Conservation (phyloP, 2,329 filamentous ascomycete genomes). For the Colletotrichum gloeosporioides region DNA sequence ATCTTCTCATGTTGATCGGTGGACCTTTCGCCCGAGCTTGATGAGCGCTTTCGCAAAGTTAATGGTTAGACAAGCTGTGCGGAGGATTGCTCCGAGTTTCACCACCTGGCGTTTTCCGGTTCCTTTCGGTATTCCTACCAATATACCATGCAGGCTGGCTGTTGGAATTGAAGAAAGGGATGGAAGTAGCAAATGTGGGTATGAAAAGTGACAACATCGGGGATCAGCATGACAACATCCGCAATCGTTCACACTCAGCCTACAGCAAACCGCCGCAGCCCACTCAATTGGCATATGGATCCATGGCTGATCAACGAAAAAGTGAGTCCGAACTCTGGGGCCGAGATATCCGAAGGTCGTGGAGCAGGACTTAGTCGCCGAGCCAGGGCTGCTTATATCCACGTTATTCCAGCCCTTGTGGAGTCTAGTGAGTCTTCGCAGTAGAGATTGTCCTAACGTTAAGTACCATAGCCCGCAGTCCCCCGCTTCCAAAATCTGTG, state of each 20-base stretch:
- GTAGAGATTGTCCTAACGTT: background rate
- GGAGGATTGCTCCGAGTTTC: background rate
- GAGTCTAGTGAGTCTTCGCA: background rate
- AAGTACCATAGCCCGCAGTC: rapidly evolving
- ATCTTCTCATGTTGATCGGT: background rate
- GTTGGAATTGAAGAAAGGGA: background rate
- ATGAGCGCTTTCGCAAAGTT: background rate
- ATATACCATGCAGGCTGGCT: background rate
- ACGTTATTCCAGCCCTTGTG: background rate
- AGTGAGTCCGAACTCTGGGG: background rate
- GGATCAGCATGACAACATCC: background rate
- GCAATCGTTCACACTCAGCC: background rate
- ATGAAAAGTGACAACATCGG: background rate
- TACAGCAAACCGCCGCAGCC: background rate
- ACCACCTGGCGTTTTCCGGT: background rate
- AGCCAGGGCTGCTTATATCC: background rate
- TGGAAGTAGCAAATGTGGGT: background rate
- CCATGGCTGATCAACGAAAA: background rate
- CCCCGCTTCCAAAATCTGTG: background rate
- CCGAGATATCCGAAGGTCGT: background rate
- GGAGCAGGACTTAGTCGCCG: background rate
- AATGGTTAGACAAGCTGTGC: background rate
- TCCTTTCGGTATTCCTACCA: background rate
- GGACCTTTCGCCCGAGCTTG: background rate
- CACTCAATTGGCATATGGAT: background rate